Evolutionary conservation across 2,329 filamentous ascomycete genomes (phyloP), one percentile per base, ranked within the genome.

Genomic region (Paracamarosporium sp.): DNA sequence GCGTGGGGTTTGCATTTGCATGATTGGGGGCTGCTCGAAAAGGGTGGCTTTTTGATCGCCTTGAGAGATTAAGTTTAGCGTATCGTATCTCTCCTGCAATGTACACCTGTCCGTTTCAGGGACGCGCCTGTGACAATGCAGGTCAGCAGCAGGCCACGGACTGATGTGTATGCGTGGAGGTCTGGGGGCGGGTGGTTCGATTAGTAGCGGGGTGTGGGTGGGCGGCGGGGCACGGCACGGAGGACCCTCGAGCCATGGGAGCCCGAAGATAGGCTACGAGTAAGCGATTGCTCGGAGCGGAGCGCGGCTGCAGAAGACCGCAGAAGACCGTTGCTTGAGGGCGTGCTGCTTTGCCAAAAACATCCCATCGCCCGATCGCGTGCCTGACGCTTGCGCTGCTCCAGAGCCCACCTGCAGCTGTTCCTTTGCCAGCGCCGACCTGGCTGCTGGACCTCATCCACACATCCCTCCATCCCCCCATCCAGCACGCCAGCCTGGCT

Each of bases 231-330:
- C 5, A 20, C 36, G n/a, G n/a, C n/a, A n/a, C n/a, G n/a, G n/a
- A n/a, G n/a, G n/a, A n/a, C n/a, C n/a, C n/a, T n/a, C n/a, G n/a
- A n/a, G n/a, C n/a, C n/a, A n/a, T n/a, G n/a, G n/a, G n/a, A n/a
- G n/a, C n/a, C n/a, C n/a, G n/a, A n/a, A n/a, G n/a, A n/a, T n/a
- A n/a, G n/a, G n/a, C n/a, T n/a, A n/a, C n/a, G n/a, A n/a, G n/a
- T 38, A 40, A 50, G 33, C 46, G 33, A 28, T 33, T 8, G 28
- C 20, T 48, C 46, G 30, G 31, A 3, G 12, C 20, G 30, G 27
- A 50, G 47, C 47, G 22, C 33, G 47, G 47, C 33, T 50, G 47
- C 47, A 50, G 33, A 50, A 40, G 47, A 50, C 47, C 33, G 33
- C 33, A 50, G 44, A 47, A 47, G 44, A 47, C 33, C 46, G 28